A percentile compares a stretch with the other conserved stretches of the same genome.
Conservation (phyloP, 768 basidiomycete genomes). For the Trametes elegans region DNA sequence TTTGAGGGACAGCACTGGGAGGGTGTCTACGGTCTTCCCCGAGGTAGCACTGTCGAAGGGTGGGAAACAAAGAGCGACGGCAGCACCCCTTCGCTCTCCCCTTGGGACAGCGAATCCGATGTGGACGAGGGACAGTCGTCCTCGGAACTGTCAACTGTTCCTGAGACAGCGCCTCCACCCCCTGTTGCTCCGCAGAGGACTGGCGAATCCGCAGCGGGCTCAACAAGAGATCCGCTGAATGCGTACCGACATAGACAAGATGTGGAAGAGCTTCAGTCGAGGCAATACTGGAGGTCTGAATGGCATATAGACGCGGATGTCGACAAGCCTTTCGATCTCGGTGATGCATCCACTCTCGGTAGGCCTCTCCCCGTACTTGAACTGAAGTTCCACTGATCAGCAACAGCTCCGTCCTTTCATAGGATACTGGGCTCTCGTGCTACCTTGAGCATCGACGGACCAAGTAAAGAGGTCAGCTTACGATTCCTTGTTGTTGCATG, state of each 20-base stretch:
- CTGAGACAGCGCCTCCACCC: not conserved
- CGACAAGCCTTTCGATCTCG: constrained; percentile 53
- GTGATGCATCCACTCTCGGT: constrained; percentile 76
- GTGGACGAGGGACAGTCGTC: constrained; percentile 21
- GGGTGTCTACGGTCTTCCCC: constrained; percentile 57
- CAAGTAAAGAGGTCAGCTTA: constrained; percentile 40
- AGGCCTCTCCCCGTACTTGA: constrained; percentile 7
- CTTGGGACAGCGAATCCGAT: constrained; percentile 32
- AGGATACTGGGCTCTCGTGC: constrained; percentile 38
- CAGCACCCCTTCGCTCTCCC: constrained; percentile 68
- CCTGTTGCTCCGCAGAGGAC: not conserved
- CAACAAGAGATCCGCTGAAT: constrained; percentile 10
- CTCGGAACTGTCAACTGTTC: constrained; percentile 14
- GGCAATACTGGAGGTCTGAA: constrained; percentile 73
- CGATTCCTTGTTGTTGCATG: not conserved
- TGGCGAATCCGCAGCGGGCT: not conserved
- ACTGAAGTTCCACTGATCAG: not conserved
- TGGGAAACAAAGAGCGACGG: constrained; percentile 49
- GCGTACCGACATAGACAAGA: constrained; percentile 46
- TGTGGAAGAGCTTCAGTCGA: constrained; percentile 59
- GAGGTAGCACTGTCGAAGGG: constrained; percentile 44
- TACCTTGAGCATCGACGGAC: constrained; percentile 39
- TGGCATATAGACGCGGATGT: constrained; percentile 53
- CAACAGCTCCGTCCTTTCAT: constrained; percentile 45
- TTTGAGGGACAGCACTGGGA: constrained; percentile 88